A percentile compares a stretch with the other conserved stretches of the same genome.
Conservation (phyloP, 148 eudicot genomes). For the Cornus controversa region DNA sequence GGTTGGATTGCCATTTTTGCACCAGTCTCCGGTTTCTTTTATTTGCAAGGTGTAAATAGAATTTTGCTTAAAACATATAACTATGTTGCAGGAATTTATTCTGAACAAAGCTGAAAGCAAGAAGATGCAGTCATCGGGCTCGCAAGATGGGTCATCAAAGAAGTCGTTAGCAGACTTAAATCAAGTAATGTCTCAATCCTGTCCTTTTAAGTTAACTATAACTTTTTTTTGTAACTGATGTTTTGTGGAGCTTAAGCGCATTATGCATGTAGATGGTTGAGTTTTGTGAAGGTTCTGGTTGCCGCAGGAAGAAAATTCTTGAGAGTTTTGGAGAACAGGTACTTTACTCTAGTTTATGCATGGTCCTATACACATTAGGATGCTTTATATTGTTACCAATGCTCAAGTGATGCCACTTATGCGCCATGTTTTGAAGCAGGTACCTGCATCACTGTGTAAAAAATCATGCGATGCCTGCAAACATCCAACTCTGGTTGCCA, state of each 20-base stretch:
- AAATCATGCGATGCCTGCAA: constrained; percentile 90
- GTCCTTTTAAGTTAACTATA: background rate
- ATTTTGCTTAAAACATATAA: background rate
- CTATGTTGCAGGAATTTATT: constrained; percentile 62
- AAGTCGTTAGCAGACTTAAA: constrained; percentile 71
- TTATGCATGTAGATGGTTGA: constrained; percentile 62
- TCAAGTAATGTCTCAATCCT: constrained; percentile 38
- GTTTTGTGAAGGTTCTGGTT: constrained; percentile 75
- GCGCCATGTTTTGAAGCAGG: constrained; percentile 38
- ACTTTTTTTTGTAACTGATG: background rate
- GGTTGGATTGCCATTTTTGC: constrained; percentile 40
- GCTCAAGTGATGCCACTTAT: background rate
- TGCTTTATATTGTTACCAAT: constrained; percentile 1
- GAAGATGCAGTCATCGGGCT: constrained; percentile 51
- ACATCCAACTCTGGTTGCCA: constrained; percentile 66
- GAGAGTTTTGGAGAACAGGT: constrained; percentile 93
- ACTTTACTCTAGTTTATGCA: constrained; percentile 10
- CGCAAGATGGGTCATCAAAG: constrained; percentile 51
- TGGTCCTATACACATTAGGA: background rate
- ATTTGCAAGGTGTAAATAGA: background rate
- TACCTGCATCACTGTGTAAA: constrained; percentile 55
- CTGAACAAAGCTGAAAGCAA: constrained; percentile 63
- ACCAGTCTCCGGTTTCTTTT: background rate
- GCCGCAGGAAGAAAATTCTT: constrained; percentile 84
- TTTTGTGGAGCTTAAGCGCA: background rate